These are phyloP conservation scores for Wickerhamiella occidentalis DNA, from an alignment of 805 yeast species.

Conservation along the genomic window DNA sequence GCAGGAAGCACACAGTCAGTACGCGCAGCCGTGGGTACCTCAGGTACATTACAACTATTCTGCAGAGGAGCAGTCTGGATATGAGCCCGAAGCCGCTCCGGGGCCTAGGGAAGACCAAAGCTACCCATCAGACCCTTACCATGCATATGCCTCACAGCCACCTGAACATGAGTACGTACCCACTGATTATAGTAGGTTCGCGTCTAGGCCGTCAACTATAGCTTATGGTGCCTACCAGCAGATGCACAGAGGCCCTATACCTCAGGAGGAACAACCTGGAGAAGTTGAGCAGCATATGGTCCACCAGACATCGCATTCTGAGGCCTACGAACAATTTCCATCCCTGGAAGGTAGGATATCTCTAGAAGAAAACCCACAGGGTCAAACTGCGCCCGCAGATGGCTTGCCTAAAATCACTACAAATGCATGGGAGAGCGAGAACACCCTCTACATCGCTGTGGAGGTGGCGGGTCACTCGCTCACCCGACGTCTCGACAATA, in stretches of 20 bases:
- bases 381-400: constrained; percentile 1
- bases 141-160: background rate
- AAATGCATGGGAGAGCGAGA: constrained; percentile 20
- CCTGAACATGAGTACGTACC: background rate
- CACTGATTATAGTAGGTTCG: background rate
- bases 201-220: background rate
- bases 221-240: background rate
- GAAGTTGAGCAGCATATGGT: background rate
- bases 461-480: constrained; percentile 14
- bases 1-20: background rate
- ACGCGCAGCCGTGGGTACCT: constrained; percentile 1
- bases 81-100: background rate
- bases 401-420: constrained; percentile 14
- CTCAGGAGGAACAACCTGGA: background rate
- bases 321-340: constrained; percentile 2
- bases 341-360: background rate
- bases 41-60: background rate
- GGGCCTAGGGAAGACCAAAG: background rate
- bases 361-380: background rate
- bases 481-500: constrained; percentile 21
- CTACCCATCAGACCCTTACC: background rate
- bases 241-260: background rate
- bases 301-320: background rate
- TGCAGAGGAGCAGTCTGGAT: constrained; percentile 1
- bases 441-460: constrained; percentile 20